Conservation (phyloP, 2,329 filamentous ascomycete species). For the Lecanicillium sp. region DNA sequence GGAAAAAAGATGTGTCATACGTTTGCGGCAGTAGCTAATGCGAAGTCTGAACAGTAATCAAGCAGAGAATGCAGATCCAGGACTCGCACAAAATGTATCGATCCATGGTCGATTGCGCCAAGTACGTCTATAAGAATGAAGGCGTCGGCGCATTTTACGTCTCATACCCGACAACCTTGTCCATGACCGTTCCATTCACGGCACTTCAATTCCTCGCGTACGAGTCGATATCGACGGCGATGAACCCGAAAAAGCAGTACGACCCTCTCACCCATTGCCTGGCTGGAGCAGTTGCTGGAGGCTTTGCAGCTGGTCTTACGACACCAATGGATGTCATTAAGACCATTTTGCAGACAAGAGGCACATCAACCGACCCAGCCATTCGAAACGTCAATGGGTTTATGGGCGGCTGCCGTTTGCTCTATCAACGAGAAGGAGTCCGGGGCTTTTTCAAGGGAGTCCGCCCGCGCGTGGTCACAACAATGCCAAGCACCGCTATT, state of each 20-base stretch:
- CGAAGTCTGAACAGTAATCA: constrained; percentile 96
- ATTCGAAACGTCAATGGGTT: constrained; percentile 80
- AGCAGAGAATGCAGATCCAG: constrained; percentile 98
- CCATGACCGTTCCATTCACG: constrained; percentile 98
- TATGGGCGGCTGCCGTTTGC: constrained; percentile 67
- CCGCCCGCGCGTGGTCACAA: constrained; percentile 83
- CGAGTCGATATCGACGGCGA: constrained; percentile 87
- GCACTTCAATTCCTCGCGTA: constrained; percentile 96
- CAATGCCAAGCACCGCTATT: constrained; percentile 98
- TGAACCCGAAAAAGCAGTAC: constrained; percentile 81
- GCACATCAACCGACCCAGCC: constrained; percentile 71
- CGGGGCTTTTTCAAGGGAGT: constrained; percentile 89
- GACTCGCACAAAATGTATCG: constrained; percentile 82
- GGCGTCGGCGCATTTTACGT: constrained; percentile 92
- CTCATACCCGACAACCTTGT: constrained; percentile 94
- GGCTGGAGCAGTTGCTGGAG: constrained; percentile 85
- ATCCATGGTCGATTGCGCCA: constrained; percentile 79
- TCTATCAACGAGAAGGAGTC: constrained; percentile 76
- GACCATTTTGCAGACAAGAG: constrained; percentile 90
- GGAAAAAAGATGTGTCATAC: too few species aligned
- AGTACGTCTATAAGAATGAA: constrained; percentile 78
- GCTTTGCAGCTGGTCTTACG: constrained; percentile 85
- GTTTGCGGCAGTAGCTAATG: too few species aligned
- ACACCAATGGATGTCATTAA: constrained; percentile 98
- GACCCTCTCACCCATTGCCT: constrained; percentile 91